Evolutionary conservation across 2,329 filamentous ascomycete genomes (phyloP).

Genomic region (Claviceps fusiformis): DNA sequence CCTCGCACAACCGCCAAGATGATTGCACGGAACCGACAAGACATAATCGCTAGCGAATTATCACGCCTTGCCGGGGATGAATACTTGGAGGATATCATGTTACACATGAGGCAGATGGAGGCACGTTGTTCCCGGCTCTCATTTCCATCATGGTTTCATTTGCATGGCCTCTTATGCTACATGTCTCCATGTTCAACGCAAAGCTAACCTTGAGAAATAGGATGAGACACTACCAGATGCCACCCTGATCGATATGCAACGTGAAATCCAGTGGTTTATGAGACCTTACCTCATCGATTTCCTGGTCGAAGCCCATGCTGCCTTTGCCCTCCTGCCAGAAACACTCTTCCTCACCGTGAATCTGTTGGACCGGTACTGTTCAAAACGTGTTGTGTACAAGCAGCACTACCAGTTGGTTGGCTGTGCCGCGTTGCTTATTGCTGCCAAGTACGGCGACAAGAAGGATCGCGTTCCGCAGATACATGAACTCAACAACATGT

Average conservation of each 20-base stretch:
- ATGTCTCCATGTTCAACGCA: not conserved
- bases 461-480: constrained; percentile 98
- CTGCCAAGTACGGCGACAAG: constrained; percentile 96
- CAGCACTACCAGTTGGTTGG: constrained; percentile 97
- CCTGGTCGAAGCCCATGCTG: constrained; percentile 89
- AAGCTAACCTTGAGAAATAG: constrained; percentile 22
- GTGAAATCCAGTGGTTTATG: constrained; percentile 99
- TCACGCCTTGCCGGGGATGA: constrained; percentile 76
- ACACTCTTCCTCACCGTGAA: constrained; percentile 95
- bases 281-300: constrained; percentile 96
- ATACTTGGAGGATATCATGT: constrained; percentile 86
- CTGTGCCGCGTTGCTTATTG: constrained; percentile 88
- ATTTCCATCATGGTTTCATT: not conserved
- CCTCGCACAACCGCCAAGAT: constrained; percentile 65
- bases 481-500: constrained; percentile 96
- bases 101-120: constrained; percentile 95
- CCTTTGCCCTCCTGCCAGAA: constrained; percentile 85
- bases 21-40: constrained; percentile 69
- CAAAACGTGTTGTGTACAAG: constrained; percentile 95
- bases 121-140: constrained; percentile 24
- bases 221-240: constrained; percentile 87
- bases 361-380: constrained; percentile 94
- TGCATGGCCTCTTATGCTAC: not conserved
- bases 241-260: constrained; percentile 96
- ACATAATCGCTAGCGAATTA: constrained; percentile 77